Conservation (phyloP, 2,329 filamentous ascomycete genomes). For the Colletotrichum kahawae region DNA sequence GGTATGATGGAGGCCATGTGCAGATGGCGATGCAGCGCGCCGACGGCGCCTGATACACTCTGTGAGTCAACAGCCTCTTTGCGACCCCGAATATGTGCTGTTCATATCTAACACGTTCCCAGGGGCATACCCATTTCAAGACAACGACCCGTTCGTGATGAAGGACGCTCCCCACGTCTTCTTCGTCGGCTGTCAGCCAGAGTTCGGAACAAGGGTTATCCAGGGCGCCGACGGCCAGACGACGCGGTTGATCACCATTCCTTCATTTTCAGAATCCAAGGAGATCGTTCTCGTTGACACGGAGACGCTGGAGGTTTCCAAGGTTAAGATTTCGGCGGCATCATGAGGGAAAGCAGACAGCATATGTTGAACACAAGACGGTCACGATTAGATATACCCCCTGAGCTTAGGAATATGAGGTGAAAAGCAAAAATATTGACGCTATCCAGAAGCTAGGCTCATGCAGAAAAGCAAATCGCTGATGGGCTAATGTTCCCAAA, state of each 20-base stretch:
- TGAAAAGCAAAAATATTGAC: neutral
- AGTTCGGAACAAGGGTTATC: constrained; percentile 75
- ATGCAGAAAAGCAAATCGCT: neutral
- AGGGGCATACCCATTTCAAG: constrained; percentile 97
- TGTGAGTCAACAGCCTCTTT: constrained; percentile 65
- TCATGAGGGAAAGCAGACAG: neutral
- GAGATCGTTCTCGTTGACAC: constrained; percentile 84
- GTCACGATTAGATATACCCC: constrained; percentile 18
- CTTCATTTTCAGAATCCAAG: constrained; percentile 78
- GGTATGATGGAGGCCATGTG: constrained; percentile 95
- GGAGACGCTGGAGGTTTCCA: constrained; percentile 81
- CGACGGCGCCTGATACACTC: constrained; percentile 93
- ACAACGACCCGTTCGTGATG: constrained; percentile 89
- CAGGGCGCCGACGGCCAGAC: constrained; percentile 70
- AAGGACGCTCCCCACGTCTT: constrained; percentile 87
- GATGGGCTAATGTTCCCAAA: neutral
- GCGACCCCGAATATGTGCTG: neutral
- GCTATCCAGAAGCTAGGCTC: neutral
- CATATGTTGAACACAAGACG: neutral
- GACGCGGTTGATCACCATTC: constrained; percentile 82
- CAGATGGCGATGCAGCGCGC: constrained; percentile 88
- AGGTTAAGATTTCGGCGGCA: constrained; percentile 60
- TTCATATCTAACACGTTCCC: constrained; percentile 12
- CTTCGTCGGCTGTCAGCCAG: constrained; percentile 85
- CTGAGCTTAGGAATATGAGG: constrained; percentile 5